phyloP scores from a whole-genome alignment of 2,329 filamentous ascomycete species.

The Penicillium crustosum region DNA sequence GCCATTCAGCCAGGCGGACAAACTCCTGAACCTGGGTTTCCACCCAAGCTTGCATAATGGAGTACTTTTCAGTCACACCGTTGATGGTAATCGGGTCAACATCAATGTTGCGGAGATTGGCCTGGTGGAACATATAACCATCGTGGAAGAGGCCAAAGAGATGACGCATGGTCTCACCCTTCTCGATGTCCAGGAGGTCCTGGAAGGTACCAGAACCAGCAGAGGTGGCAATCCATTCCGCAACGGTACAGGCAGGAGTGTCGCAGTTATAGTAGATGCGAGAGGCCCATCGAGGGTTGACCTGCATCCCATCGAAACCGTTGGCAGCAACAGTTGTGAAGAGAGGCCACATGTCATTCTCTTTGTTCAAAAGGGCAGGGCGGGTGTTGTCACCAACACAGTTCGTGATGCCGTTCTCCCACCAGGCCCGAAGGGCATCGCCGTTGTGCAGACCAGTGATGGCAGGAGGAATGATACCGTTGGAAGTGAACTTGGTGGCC shows the following conservation, averaged over 20 bases:
- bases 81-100: conserved; percentile 51
- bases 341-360: conserved; percentile 57
- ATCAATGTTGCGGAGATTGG: conserved; percentile 57
- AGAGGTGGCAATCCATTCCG: conserved; percentile 63
- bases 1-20: conserved; percentile 55
- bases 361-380: conserved; percentile 52
- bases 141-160: conserved; percentile 58
- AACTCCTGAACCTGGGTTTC: conserved; percentile 57
- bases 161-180: conserved; percentile 56
- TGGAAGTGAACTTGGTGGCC: conserved; percentile 51
- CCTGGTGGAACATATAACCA: conserved; percentile 65
- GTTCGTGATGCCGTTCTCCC: conserved; percentile 58
- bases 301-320: conserved; percentile 56
- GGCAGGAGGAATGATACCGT: conserved; percentile 61
- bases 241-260: conserved; percentile 54
- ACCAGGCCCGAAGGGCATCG: conserved; percentile 61
- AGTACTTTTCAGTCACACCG: conserved; percentile 47
- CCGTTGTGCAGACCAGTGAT: conserved; percentile 65
- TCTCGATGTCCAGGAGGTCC: conserved; percentile 53
- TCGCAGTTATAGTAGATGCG: conserved; percentile 67
- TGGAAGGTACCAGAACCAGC: conserved; percentile 55
- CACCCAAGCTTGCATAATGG: conserved; percentile 59
- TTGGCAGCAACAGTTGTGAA: conserved; percentile 53
- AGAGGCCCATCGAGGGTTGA: conserved; percentile 61
- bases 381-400: conserved; percentile 66